Evolutionary conservation across 805 yeast genomes (phyloP).

Genomic region (Saturnispora quitensis): DNA sequence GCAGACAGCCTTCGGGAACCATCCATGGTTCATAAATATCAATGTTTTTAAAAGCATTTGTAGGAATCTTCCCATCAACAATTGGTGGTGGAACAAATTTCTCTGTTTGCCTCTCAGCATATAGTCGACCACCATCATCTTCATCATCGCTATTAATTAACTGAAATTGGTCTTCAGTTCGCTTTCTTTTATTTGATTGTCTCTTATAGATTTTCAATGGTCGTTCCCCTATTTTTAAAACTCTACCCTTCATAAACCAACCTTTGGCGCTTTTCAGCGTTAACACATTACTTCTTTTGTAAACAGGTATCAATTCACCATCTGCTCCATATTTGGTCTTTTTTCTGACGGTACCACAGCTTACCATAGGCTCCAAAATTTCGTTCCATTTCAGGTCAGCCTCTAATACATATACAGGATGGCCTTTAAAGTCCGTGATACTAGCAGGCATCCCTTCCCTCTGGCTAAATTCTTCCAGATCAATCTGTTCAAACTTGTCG

Average conservation of each 20-base stretch:
- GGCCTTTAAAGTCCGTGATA: conserved; percentile 73
- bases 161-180: conserved; percentile 20
- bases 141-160: conserved; percentile 33
- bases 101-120: conserved; percentile 73
- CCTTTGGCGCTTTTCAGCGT: conserved; percentile 63
- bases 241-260: conserved; percentile 80
- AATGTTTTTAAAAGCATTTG: conserved; percentile 74
- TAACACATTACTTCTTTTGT: conserved; percentile 55
- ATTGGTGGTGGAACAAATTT: conserved; percentile 57
- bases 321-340: conserved; percentile 31
- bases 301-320: conserved; percentile 44
- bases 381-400: conserved; percentile 67
- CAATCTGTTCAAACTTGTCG: conserved; percentile 51
- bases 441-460: conserved; percentile 85
- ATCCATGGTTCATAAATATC: conserved; percentile 70
- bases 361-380: conserved; percentile 54
- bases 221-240: conserved; percentile 59
- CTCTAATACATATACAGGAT: conserved; percentile 79
- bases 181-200: conserved; percentile 12
- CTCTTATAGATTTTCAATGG: conserved; percentile 41
- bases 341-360: conserved; percentile 62
- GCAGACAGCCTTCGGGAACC: conserved; percentile 75
- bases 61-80: conserved; percentile 57
- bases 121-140: conserved; percentile 51
- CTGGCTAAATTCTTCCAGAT: conserved; percentile 50